phyloP scores from a whole-genome alignment of 2,329 filamentous ascomycete species.

The Xylariaceae sp. region DNA sequence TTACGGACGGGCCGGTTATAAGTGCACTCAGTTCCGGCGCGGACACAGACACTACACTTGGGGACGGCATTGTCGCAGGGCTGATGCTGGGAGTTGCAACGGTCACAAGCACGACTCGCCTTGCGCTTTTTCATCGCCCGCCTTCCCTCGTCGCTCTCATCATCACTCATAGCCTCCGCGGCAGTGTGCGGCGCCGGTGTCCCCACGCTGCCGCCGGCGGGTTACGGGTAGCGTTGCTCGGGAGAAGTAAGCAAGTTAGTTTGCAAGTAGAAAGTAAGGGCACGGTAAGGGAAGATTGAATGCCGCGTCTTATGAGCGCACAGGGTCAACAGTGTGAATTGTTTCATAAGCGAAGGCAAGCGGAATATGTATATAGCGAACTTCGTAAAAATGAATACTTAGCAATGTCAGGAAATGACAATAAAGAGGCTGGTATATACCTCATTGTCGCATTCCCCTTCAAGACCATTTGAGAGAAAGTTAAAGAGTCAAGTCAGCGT shows the following conservation, averaged over 20 bases:
- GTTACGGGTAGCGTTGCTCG: slow-evolving; percentile 2
- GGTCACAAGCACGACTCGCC: slow-evolving; percentile 50
- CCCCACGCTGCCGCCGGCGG: slow-evolving; percentile 27
- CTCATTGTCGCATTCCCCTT: not conserved
- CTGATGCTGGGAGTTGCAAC: slow-evolving; percentile 56
- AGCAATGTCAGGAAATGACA: slow-evolving; percentile 1
- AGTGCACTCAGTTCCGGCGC: slow-evolving; percentile 45
- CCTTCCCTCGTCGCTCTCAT: slow-evolving; percentile 43
- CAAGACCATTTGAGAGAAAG: no score
- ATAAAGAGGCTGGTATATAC: slow-evolving; percentile 4
- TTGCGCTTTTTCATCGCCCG: slow-evolving; percentile 45
- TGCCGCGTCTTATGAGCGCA: slow-evolving; percentile 6
- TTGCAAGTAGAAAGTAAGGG: not conserved
- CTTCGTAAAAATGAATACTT: slow-evolving; percentile 10
- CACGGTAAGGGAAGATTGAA: not conserved
- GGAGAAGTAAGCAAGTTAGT: not conserved
- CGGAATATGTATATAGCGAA: not conserved
- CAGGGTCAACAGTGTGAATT: not conserved
- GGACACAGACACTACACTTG: slow-evolving; percentile 54
- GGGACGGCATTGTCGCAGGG: slow-evolving; percentile 55
- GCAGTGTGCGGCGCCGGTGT: slow-evolving; percentile 28
- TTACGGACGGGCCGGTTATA: slow-evolving; percentile 46
- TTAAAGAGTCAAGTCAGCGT: no score
- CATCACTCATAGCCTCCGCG: slow-evolving; percentile 45
- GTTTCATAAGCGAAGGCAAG: not conserved